Base-by-base conservation (phyloP, 768 basidiomycete species). In the Boletus rufocinnamomeus region DNA sequence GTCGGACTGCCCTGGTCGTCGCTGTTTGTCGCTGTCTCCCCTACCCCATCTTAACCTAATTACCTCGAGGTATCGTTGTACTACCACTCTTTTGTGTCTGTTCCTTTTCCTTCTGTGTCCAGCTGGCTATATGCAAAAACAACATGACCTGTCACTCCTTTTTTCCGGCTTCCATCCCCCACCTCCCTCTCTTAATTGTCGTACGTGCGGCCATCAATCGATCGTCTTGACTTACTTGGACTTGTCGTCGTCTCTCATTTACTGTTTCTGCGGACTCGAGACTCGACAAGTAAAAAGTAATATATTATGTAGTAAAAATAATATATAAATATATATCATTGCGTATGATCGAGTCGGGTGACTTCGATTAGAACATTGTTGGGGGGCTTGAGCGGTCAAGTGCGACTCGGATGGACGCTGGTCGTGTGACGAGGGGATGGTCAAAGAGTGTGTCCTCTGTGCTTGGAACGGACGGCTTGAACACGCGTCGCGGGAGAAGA, bases 71-170 rank as follows among this genome's bases (percentile, higher is more conserved):
- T 57, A 59, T 63, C 53, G 52, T 49, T 70, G 66, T 74, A 72
- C 56, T 56, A 66, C 55, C 61, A 60, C 61, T 65, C 69, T 5
- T 62, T 74, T 68, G 60, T 52, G 60, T 45, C 23, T 47, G n/a
- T 16, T 40, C 21, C 40, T 16, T 49, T 46, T 59, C 13, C 27
- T 41, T 27, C 28, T 53, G 54, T 60, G 53, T 60, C n/a, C 50
- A 58, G 53, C 61, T 52, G 40, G 57, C 53, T 37, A 55, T 50
- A 60, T 52, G 49, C 45, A 60, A 68, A 61, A 62, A 46, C 63
- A 35, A 61, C 58, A 49, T 30, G 25, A 52, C 50, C 48, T 27
- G 52, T 47, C 67, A 4, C 45, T 67, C 58, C 6, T 62, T 64
- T 50, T 35, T 11, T 50, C 4, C 6, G 25, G 9, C 21, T 45